Percentiles rank a stretch among this genome's conserved stretches.
These are phyloP conservation scores for Candida frijolesensis DNA, from an alignment of 1,139 yeast species.

Conservation along the genomic window DNA sequence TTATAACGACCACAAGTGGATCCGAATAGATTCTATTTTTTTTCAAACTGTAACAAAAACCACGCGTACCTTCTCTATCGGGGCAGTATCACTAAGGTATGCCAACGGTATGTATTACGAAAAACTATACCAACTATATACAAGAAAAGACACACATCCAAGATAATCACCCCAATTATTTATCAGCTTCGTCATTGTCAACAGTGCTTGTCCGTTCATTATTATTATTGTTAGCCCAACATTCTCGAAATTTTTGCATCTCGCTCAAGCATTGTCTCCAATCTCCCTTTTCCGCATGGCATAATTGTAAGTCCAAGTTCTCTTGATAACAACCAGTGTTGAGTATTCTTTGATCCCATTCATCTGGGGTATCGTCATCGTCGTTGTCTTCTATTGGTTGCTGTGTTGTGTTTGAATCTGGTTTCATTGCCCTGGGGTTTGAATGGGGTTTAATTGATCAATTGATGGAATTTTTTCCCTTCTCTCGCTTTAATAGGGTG, in stretches of 20 bases:
- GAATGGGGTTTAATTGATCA: neutral
- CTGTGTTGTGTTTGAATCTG: constrained; percentile 2
- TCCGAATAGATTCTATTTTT: neutral
- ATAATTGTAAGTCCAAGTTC: constrained; percentile 64
- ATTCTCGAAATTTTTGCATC: constrained; percentile 66
- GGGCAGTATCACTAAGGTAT: too few species aligned
- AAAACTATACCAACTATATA: neutral
- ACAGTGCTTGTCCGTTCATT: constrained; percentile 56
- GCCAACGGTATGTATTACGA: neutral
- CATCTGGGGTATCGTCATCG: constrained; percentile 66
- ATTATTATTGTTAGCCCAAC: constrained; percentile 67
- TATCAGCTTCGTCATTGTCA: constrained; percentile 26
- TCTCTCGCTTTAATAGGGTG: neutral
- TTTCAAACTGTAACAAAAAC: neutral
- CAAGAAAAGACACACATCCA: neutral
- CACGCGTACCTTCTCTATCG: too few species aligned
- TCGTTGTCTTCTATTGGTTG: constrained; percentile 8
- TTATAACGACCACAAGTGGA: too few species aligned
- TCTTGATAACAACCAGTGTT: constrained; percentile 77
- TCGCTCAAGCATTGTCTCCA: constrained; percentile 74
- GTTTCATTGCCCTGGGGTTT: constrained; percentile 8
- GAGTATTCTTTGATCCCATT: constrained; percentile 72
- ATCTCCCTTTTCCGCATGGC: constrained; percentile 80
- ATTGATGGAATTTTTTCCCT: neutral
- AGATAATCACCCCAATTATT: neutral